Conservation (phyloP, 805 yeast genomes). For the Saccharomycopsis guyanensis region DNA sequence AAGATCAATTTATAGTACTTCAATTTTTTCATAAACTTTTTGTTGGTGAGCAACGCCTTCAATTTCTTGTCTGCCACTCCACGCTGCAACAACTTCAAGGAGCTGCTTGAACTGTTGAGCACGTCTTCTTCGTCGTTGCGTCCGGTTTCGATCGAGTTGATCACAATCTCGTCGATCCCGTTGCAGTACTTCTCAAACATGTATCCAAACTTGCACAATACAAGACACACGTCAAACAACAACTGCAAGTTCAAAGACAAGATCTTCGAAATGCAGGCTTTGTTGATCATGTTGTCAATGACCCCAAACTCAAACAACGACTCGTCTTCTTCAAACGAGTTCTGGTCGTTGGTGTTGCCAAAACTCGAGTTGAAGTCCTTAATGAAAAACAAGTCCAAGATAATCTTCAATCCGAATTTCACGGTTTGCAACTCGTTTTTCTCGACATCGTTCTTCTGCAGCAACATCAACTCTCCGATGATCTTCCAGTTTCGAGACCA, state of each 20-base stretch:
- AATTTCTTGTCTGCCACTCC: neutral
- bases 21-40: conserved; percentile 7
- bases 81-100: neutral
- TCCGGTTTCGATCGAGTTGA: neutral
- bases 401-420: conserved; percentile 8
- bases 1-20: conserved; percentile 13
- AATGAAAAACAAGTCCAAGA: conserved; percentile 12
- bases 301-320: conserved; percentile 7
- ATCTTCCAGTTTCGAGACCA: conserved; percentile 15
- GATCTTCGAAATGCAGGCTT: conserved; percentile 2
- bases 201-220: conserved; percentile 12
- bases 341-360: neutral
- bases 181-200: conserved; percentile 14
- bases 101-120: no score
- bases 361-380: neutral
- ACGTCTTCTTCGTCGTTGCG: neutral
- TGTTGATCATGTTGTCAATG: conserved; percentile 4
- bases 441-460: neutral
- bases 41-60: conserved; percentile 1
- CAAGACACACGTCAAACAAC: conserved; percentile 17
- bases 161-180: neutral
- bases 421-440: conserved; percentile 3
- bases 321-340: conserved; percentile 2
- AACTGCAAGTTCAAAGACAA: conserved; percentile 17
- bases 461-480: conserved; percentile 6